A percentile compares a stretch with the other conserved stretches of the same genome.
These are phyloP conservation scores for Gynostemma pentaphyllum DNA, from an alignment of 306 rosid genomes.

Conservation along the genomic window DNA sequence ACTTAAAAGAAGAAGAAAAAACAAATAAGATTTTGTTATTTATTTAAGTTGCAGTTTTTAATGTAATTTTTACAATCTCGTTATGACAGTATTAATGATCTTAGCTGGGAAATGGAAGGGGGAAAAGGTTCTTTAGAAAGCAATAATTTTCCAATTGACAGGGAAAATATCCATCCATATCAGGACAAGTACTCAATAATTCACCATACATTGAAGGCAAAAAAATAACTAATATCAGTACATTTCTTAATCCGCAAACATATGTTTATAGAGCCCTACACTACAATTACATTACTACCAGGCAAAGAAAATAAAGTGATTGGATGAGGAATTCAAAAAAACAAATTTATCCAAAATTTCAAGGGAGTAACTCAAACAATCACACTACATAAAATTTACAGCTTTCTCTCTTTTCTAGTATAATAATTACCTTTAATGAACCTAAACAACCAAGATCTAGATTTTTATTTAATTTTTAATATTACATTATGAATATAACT, in stretches of 20 bases:
- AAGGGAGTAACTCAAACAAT: no score
- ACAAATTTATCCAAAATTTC: background rate
- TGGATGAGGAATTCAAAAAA: no score
- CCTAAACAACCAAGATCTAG: background rate
- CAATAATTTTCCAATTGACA: background rate
- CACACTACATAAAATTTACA: background rate
- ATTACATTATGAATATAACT: no score
- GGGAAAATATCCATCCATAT: background rate
- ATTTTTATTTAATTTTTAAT: no score
- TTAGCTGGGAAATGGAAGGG: background rate
- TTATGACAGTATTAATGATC: background rate
- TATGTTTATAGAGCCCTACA: background rate
- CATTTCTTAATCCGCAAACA: background rate
- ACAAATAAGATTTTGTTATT: no score
- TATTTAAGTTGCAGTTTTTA: background rate
- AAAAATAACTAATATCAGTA: background rate
- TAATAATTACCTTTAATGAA: no score
- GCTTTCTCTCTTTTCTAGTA: no score
- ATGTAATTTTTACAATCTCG: background rate
- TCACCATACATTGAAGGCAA: background rate
- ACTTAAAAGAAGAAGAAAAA: no score
- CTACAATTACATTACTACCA: background rate
- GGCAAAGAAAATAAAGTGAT: background rate
- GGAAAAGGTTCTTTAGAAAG: background rate
- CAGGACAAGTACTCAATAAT: background rate